Percentiles rank a stretch among this genome's conserved stretches.
phyloP scores from a whole-genome alignment of 805 yeast species.

The Sugiyamaella valdiviana region DNA sequence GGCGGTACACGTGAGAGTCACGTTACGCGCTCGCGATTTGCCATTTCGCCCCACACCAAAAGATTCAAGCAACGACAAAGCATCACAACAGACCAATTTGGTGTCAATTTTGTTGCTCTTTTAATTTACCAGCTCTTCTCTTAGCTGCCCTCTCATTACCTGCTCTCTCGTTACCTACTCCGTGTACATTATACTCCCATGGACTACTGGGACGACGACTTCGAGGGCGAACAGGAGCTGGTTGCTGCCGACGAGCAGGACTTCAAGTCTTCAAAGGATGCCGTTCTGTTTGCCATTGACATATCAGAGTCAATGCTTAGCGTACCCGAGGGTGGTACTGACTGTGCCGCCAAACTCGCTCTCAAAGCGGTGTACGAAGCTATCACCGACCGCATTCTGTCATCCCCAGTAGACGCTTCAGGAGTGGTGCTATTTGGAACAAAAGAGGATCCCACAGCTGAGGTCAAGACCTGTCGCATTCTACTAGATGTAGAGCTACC shows the following conservation, averaged over 20 bases:
- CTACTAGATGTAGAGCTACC: slow-evolving; percentile 46
- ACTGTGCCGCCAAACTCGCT: slow-evolving; percentile 13
- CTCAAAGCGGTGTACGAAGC: slow-evolving; percentile 54
- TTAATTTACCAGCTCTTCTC: too few relatives aligned
- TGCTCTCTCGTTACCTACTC: too few relatives aligned
- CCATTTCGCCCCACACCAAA: too few relatives aligned
- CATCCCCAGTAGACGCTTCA: slow-evolving; percentile 62
- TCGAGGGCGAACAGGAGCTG: not conserved
- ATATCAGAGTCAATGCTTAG: slow-evolving; percentile 30
- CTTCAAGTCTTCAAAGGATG: slow-evolving; percentile 27
- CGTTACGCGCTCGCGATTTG: too few relatives aligned
- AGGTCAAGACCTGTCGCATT: slow-evolving; percentile 36
- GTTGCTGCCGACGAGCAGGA: slow-evolving; percentile 10
- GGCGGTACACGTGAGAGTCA: too few relatives aligned
- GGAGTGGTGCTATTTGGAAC: slow-evolving; percentile 56
- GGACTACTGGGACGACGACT: not conserved
- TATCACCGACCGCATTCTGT: slow-evolving; percentile 58
- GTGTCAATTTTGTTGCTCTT: too few relatives aligned
- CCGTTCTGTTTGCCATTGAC: slow-evolving; percentile 33
- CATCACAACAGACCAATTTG: too few relatives aligned
- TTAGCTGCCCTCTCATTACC: too few relatives aligned
- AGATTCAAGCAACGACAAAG: too few relatives aligned
- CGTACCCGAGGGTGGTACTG: not conserved
- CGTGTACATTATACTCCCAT: too few relatives aligned
- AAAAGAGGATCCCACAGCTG: slow-evolving; percentile 28